Base-by-base conservation (phyloP, 768 basidiomycete species). In the Leccinum variicolor region DNA sequence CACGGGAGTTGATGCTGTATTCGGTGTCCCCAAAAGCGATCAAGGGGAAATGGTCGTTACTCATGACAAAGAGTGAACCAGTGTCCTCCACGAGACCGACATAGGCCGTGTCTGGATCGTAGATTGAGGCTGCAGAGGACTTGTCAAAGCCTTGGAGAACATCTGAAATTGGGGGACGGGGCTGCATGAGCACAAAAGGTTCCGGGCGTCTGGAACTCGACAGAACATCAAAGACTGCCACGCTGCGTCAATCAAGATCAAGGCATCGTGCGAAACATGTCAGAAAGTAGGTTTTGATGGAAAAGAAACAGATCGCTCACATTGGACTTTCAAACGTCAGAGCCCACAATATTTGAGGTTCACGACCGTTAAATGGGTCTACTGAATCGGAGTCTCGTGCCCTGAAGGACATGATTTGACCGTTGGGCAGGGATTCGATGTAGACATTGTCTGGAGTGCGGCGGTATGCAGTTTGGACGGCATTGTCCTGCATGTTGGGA, bases 161-260 rank as follows among this genome's bases (percentile, higher is more conserved):
- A 33, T 93, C 86, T 19, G 86, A 79, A 2, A 94, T 78, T 33
- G 84, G 80, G 0, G 90, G 87, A 1, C 84, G 86, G 13, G 95
- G 94, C 69, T 98, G 95, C 14, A 94, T 84, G 11, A 98, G 84
- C 8, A 92, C 86, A 66, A 96, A 86, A 3, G 94, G 85, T 8
- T 85, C 74, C 62, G 81, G 58, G 17, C 79, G 79, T 17, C 73
- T 68, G 21, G 77, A 59, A 50, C 72, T 70, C n/a, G 73, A 64
- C 6, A 92, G 76, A 47, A 93, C 82, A 66, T 94, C 91, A 64
- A 93, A 91, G 25, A 91, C 79, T 33, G 89, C 91, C 29, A 96
- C 94, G 56, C 92, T 92, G 63, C 43, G 14, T 23, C 17, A 23
- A 31, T 13, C 4, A 25, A 1, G 25, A 25, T 25, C 17, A 49